phyloP scores from a whole-genome alignment of 106 monocot genomes.

The Apostasia ramifera region DNA sequence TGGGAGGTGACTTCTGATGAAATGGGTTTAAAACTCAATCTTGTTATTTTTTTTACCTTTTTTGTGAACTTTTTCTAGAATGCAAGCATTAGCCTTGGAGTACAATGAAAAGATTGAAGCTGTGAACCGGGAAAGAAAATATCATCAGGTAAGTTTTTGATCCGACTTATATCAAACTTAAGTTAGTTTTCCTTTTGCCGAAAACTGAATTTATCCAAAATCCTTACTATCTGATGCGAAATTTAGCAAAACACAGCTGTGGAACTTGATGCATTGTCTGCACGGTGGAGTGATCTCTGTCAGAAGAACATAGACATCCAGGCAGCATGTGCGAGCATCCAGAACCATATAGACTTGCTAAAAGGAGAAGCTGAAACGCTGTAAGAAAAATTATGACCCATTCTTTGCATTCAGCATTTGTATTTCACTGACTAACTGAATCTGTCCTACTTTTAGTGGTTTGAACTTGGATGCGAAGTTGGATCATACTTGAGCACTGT shows the following conservation, averaged over 20 bases:
- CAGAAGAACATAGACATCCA: slow-evolving; percentile 87
- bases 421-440: neutral
- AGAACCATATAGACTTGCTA: slow-evolving; percentile 59
- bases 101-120: slow-evolving; percentile 73
- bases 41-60: slow-evolving; percentile 1
- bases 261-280: slow-evolving; percentile 49
- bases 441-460: slow-evolving; percentile 13
- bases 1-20: no score
- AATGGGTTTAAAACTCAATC: no score
- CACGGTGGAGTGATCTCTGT: slow-evolving; percentile 89
- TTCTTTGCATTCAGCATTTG: neutral
- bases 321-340: slow-evolving; percentile 55
- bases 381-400: slow-evolving; percentile 8
- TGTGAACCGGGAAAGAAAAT: slow-evolving; percentile 89
- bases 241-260: slow-evolving; percentile 79
- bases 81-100: slow-evolving; percentile 66
- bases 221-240: slow-evolving; percentile 7
- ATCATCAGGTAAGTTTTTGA: slow-evolving; percentile 60
- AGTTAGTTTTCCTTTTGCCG: neutral
- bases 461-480: slow-evolving; percentile 9
- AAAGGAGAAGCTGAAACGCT: slow-evolving; percentile 53
- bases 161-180: neutral
- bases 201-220: neutral
- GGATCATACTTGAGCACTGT: neutral
- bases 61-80: slow-evolving; percentile 28